Evolutionary conservation across 2,329 filamentous ascomycete genomes (phyloP).

Genomic region (Cytospora chrysosperma): DNA sequence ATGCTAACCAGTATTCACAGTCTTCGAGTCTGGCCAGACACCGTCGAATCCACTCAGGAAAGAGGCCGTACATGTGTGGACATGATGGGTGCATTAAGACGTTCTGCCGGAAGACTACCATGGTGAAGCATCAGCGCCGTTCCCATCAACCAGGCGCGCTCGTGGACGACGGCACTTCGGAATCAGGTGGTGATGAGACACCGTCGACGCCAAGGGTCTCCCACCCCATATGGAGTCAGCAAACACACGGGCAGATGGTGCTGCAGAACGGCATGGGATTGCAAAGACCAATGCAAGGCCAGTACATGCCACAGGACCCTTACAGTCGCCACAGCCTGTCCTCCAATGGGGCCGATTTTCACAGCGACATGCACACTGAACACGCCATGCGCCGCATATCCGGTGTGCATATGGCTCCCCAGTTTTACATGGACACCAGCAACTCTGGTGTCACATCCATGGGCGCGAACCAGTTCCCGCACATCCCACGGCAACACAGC

Average conservation of each 20-base stretch:
- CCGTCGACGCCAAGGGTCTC: constrained; percentile 56
- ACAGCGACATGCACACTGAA: constrained; percentile 9
- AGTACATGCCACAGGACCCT: constrained; percentile 45
- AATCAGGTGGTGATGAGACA: constrained; percentile 58
- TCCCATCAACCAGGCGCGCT: constrained; percentile 60
- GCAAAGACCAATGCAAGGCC: constrained; percentile 34
- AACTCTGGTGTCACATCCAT: constrained; percentile 63
- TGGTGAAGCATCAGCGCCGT: constrained; percentile 65
- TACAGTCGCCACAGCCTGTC: constrained; percentile 49
- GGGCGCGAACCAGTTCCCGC: constrained; percentile 39
- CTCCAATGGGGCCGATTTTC: constrained; percentile 42
- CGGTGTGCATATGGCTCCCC: constrained; percentile 49
- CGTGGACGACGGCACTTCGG: constrained; percentile 54
- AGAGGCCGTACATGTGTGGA: constrained; percentile 63
- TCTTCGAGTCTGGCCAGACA: constrained; percentile 66
- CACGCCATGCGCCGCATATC: too few relatives aligned
- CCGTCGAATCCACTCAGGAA: constrained; percentile 64
- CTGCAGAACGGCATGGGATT: constrained; percentile 13
- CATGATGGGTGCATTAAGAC: constrained; percentile 63
- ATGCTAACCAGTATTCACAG: constrained; percentile 36
- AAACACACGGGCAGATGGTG: constrained; percentile 11
- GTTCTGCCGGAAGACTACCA: constrained; percentile 72
- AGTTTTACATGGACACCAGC: constrained; percentile 60
- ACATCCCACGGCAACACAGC: constrained; percentile 18
- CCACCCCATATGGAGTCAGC: constrained; percentile 3